Base-by-base conservation (phyloP, 768 basidiomycete species). In the Cyathus striatus region DNA sequence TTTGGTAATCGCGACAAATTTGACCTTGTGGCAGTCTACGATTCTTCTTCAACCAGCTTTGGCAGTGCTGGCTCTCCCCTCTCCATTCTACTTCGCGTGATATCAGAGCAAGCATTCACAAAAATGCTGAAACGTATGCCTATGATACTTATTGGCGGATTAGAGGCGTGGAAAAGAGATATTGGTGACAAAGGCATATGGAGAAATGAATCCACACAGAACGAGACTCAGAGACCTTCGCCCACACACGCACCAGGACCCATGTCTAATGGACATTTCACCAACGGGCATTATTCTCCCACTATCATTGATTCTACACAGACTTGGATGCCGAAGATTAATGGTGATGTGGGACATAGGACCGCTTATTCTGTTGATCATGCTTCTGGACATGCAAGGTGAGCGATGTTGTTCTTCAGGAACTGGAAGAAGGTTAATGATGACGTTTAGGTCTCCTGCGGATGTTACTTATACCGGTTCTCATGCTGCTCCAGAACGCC, bases 1-100 rank as follows among this genome's bases (percentile, higher is more conserved):
- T 98, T 98, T 60, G 60, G 67, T 32, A 86, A 90, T 47, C 86
- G 95, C 30, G 79, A 92, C 54, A 84, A 86, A 52, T 95, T 89
- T 58, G 93, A 96, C 51, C 62, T 94, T 17, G 81, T 99, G 20
- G 88, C 84, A 13, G 67, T 97, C 3, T 93, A 93, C 60, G 94
- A 98, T 60, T 54, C 74, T 39, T 60, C 69, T 23, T 81, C 88
- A 36, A 70, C 75, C 42, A 60, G 68, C 14, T 72, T 79, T 40
- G 75, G 72, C 2, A 59, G 62, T 3, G 59, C 66, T 16, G 68
- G 68, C 7, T 69, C 79, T 0, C 77, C n/a, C 0, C 58, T 87
- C n/a, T 69, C 76, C 1, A 57, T 70, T 16, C 73, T 94, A 18
- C 69, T 82, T 42, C 70, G 76, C 7, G 75, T 83, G 2, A 87